Evolutionary conservation across 331 rosid genomes (phyloP).

Genomic region (Malus hybrid): DNA sequence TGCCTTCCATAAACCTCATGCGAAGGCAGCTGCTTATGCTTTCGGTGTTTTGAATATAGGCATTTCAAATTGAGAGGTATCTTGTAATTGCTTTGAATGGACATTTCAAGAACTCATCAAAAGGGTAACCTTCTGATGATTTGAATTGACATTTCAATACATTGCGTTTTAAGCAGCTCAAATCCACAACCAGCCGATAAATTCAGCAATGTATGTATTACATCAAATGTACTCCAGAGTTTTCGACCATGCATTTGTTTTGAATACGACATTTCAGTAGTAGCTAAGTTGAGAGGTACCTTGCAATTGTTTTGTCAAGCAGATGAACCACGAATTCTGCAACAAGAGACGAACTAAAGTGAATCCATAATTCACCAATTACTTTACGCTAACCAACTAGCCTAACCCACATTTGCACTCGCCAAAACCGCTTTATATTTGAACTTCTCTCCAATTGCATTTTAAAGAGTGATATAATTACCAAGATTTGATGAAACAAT

Average conservation of each 20-base stretch:
- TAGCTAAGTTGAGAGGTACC: constrained; percentile 41
- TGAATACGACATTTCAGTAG: background rate
- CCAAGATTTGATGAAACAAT: too few species aligned
- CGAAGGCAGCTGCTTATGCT: too few species aligned
- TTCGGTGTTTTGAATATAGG: too few species aligned
- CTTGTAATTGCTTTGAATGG: too few species aligned
- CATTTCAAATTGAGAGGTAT: too few species aligned
- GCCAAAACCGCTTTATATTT: background rate
- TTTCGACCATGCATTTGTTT: too few species aligned
- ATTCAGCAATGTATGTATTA: too few species aligned
- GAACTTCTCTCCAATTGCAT: constrained; percentile 6
- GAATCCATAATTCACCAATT: background rate
- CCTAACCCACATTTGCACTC: too few species aligned
- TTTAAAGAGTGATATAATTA: constrained; percentile 1
- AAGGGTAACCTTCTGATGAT: background rate
- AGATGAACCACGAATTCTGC: constrained; percentile 67
- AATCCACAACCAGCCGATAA: too few species aligned
- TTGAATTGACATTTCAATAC: background rate
- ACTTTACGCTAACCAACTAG: background rate
- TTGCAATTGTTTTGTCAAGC: constrained; percentile 77
- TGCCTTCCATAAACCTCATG: background rate
- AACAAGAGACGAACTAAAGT: constrained; percentile 17
- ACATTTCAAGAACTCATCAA: background rate
- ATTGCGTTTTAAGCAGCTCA: too few species aligned
- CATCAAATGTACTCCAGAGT: too few species aligned